Base-by-base conservation (phyloP, 306 rosid genomes). In the Prunus campanulata region DNA sequence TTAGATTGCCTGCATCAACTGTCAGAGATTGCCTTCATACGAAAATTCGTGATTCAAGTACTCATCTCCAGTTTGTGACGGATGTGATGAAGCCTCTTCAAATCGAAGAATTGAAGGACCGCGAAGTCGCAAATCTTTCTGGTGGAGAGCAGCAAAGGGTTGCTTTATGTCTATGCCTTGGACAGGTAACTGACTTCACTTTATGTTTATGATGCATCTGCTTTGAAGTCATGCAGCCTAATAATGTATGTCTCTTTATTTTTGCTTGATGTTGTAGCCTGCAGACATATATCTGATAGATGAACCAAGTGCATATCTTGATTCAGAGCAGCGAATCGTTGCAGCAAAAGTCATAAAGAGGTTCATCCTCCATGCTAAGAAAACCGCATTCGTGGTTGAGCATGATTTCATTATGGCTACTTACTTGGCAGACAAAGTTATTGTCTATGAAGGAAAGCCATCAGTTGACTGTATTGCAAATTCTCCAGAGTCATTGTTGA, bases 71-170 rank as follows among this genome's bases (percentile, higher is more conserved):
- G 78, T 95, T 95, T 77, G 30, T 92, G 66, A 92, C 99, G 12
- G 99, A 95, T 80, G 99, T 95, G 74, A 95, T 92, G 97, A 95
- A 92, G 82, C 99, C 99, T 73, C 97, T 95, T 76, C 97, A 92
- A 74, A 95, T 95, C 4, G 99, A 95, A 78, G 97, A 95, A 68
- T 81, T 95, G 61, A 95, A 92, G 99, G 99, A 96, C 76, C 97
- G 90, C 79, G 98, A 96, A 87, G 98, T 96, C 65, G 84, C 86
- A 75, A 96, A 92, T 91, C 98, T 96, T 74, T 92, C 99, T 74
- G 98, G 99, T 79, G 99, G 99, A 85, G 99, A 96, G 91, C 79
- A 92, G 86, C 99, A 96, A 80, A 88, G 99, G 89, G 98, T 96
- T 79, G 98, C 99, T 22, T 82, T 96, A 66, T 91, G 97, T 78